phyloP scores from a whole-genome alignment of 192 early-diverging fungal species.

The Allomyces arbusculus region DNA sequence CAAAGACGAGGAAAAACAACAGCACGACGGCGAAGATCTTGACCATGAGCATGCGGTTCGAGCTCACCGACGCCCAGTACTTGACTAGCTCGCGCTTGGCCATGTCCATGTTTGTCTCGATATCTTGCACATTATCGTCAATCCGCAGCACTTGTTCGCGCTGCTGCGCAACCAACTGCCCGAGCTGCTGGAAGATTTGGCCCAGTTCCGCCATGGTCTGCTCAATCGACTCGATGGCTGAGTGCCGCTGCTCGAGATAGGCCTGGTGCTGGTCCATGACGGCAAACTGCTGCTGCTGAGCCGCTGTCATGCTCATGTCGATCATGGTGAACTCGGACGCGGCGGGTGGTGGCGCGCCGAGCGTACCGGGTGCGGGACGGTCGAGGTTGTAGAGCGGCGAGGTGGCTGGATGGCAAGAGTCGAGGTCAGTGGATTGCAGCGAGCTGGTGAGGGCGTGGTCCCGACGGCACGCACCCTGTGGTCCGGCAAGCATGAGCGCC shows the following conservation, averaged over 20 bases:
- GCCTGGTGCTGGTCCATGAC: conserved; percentile 42
- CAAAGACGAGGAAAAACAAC: conserved; percentile 62
- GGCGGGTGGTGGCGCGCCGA: neutral
- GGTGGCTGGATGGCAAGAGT: conserved; percentile 7
- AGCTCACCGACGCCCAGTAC: conserved; percentile 78
- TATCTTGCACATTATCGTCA: conserved; percentile 82
- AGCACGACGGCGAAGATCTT: conserved; percentile 83
- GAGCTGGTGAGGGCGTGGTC: neutral
- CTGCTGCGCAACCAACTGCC: conserved; percentile 66
- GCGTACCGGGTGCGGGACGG: conserved; percentile 9
- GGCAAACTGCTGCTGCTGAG: conserved; percentile 43
- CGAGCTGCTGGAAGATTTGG: conserved; percentile 69
- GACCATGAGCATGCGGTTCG: conserved; percentile 88
- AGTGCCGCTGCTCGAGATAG: conserved; percentile 71
- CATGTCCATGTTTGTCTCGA: conserved; percentile 73
- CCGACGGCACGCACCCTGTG: neutral
- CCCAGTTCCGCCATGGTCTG: conserved; percentile 90
- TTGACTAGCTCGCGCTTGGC: conserved; percentile 77
- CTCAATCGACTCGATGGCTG: conserved; percentile 90
- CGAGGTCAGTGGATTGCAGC: neutral
- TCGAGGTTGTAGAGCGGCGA: conserved; percentile 45
- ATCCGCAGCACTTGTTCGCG: conserved; percentile 75
- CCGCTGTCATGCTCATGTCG: conserved; percentile 12
- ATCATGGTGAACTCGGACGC: neutral
- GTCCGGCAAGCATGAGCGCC: conserved; percentile 1